phyloP scores from a whole-genome alignment of 768 basidiomycete species.

The Trametes punicea region DNA sequence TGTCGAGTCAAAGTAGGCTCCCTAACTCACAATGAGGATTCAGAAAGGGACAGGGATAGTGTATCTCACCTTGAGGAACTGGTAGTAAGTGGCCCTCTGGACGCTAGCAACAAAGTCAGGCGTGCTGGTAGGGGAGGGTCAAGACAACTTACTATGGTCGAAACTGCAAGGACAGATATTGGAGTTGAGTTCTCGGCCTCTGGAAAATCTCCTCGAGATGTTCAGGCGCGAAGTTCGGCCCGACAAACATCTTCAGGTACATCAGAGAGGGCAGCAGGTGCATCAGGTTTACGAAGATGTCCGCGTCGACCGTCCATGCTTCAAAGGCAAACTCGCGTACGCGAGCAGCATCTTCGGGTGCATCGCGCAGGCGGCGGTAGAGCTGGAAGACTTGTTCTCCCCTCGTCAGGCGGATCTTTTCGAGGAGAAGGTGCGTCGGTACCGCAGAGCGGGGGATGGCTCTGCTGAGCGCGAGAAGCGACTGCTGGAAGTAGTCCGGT shows the following conservation, averaged over 20 bases:
- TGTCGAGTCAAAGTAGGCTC: conserved; percentile 80
- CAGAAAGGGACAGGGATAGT: neutral
- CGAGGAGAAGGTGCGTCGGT: conserved; percentile 55
- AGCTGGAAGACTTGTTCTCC: conserved; percentile 53
- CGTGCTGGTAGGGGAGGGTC: neutral
- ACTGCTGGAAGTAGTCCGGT: conserved; percentile 42
- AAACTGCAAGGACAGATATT: conserved; percentile 65
- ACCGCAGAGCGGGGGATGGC: conserved; percentile 63
- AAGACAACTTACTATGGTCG: conserved; percentile 67
- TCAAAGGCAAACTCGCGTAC: conserved; percentile 51
- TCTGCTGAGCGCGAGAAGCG: conserved; percentile 55
- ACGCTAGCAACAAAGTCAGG: conserved; percentile 41
- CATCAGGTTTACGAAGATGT: conserved; percentile 70
- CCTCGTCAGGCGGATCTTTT: conserved; percentile 48
- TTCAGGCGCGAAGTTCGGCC: conserved; percentile 75
- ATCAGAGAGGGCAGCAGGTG: conserved; percentile 49
- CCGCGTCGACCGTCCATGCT: conserved; percentile 71
- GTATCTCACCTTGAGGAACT: conserved; percentile 74
- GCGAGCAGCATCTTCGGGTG: conserved; percentile 23
- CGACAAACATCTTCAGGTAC: conserved; percentile 61
- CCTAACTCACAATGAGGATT: conserved; percentile 36
- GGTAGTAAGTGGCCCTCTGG: conserved; percentile 72
- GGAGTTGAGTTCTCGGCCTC: conserved; percentile 44
- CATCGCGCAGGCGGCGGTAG: conserved; percentile 50
- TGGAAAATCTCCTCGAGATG: conserved; percentile 70